phyloP scores from a whole-genome alignment of 331 rosid genomes.

The Saraca asoca region DNA sequence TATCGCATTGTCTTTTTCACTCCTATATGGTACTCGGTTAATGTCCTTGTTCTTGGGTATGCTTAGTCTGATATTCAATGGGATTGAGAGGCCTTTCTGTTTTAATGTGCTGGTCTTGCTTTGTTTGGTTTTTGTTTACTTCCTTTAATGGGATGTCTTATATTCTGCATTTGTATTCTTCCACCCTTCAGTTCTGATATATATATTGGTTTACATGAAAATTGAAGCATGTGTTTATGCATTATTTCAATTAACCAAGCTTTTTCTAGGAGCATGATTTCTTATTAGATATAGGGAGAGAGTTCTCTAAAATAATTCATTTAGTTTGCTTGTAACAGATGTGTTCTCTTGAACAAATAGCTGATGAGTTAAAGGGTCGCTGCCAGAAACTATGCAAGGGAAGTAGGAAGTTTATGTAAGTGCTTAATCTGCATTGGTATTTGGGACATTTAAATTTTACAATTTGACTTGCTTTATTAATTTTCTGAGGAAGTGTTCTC shows the following conservation, averaged over 20 bases:
- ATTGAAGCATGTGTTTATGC: not conserved
- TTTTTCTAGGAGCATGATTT: constrained; percentile 8
- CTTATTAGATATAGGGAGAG: not conserved
- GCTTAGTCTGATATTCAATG: not conserved
- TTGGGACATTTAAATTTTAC: no score
- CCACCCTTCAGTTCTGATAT: constrained; percentile 5
- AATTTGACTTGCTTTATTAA: no score
- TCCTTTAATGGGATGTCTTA: constrained; percentile 6
- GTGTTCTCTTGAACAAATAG: constrained; percentile 62
- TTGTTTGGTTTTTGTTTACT: constrained; percentile 2
- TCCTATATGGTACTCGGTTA: no score
- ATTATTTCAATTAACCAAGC: constrained; percentile 1
- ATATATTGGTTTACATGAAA: no score
- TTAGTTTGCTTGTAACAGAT: constrained; percentile 51
- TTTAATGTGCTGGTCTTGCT: not conserved
- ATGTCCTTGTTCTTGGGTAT: not conserved
- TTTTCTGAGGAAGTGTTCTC: no score
- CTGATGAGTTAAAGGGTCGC: constrained; percentile 78
- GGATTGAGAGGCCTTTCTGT: not conserved
- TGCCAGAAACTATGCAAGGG: constrained; percentile 72
- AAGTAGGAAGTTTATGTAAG: constrained; percentile 82
- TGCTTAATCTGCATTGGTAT: not conserved
- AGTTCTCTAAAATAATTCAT: constrained; percentile 11
- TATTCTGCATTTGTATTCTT: constrained; percentile 3
- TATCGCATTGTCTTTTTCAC: no score